These are phyloP conservation scores for Chloris gayana DNA, from an alignment of 176 grass and related monocot species.

Conservation along the genomic window DNA sequence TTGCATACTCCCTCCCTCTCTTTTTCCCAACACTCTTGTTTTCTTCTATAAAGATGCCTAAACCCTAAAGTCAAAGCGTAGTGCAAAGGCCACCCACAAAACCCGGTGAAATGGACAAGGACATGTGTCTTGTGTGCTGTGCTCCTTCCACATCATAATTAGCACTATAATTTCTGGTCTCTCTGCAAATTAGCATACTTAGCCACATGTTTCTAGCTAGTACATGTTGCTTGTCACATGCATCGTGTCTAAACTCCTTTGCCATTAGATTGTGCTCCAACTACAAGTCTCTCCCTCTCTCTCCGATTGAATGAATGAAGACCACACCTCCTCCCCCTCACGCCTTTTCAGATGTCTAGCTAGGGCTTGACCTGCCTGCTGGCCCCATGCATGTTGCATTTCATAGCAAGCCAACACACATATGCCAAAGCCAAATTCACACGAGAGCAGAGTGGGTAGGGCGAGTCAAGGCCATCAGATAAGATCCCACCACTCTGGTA, in stretches of 20 bases:
- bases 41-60: constrained; percentile 38
- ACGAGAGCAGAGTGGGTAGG: constrained; percentile 42
- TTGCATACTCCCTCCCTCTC: neutral
- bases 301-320: constrained; percentile 20
- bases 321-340: constrained; percentile 57
- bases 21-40: constrained; percentile 43
- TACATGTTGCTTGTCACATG: constrained; percentile 30
- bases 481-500: constrained; percentile 47
- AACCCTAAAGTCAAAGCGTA: constrained; percentile 70
- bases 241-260: constrained; percentile 40
- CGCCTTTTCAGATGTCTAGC: constrained; percentile 80
- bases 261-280: constrained; percentile 45
- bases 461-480: constrained; percentile 52
- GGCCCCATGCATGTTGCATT: constrained; percentile 35
- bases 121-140: constrained; percentile 71
- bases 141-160: constrained; percentile 55
- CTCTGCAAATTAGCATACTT: constrained; percentile 42
- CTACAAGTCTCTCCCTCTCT: constrained; percentile 2
- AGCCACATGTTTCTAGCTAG: neutral
- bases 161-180: constrained; percentile 41
- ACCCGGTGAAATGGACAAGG: constrained; percentile 79
- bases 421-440: constrained; percentile 59
- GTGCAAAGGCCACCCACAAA: constrained; percentile 71
- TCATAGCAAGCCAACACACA: constrained; percentile 35
- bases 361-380: constrained; percentile 48